Conservation (phyloP, 108 stramenopile genomes). For the Skeletonema marinoi region DNA sequence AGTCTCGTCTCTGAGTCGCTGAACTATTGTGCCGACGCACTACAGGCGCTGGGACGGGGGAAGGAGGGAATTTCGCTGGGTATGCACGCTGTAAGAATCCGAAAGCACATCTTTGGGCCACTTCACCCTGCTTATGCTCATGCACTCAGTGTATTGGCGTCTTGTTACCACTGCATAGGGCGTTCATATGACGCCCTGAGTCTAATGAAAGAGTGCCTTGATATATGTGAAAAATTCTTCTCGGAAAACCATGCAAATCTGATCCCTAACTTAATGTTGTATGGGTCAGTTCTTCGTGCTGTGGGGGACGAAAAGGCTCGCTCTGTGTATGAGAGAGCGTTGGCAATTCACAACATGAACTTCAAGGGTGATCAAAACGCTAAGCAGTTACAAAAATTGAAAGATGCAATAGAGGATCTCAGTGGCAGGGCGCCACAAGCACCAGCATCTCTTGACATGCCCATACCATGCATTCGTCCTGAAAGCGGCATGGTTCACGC, state of each 20-base stretch:
- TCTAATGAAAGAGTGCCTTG: slow-evolving; percentile 36
- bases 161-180: slow-evolving; percentile 31
- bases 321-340: slow-evolving; percentile 29
- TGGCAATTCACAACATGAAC: slow-evolving; percentile 37
- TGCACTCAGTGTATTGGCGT: slow-evolving; percentile 42
- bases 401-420: slow-evolving; percentile 7
- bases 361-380: slow-evolving; percentile 26
- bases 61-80: slow-evolving; percentile 34
- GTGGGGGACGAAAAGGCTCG: slow-evolving; percentile 25
- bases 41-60: slow-evolving; percentile 34
- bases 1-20: slow-evolving; percentile 43
- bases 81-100: slow-evolving; percentile 41
- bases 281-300: slow-evolving; percentile 35
- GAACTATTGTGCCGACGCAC: slow-evolving; percentile 44
- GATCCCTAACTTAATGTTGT: slow-evolving; percentile 46
- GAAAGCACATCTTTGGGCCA: slow-evolving; percentile 31
- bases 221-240: slow-evolving; percentile 38
- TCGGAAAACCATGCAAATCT: slow-evolving; percentile 38
- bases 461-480: slow-evolving; percentile 10
- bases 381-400: slow-evolving; percentile 15
- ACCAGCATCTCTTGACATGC: slow-evolving; percentile 13
- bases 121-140: slow-evolving; percentile 48
- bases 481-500: slow-evolving; percentile 18
- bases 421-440: neutral
- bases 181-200: slow-evolving; percentile 26